Conservation (phyloP, 2,329 filamentous ascomycete genomes). For the Emmonsia crescens region DNA sequence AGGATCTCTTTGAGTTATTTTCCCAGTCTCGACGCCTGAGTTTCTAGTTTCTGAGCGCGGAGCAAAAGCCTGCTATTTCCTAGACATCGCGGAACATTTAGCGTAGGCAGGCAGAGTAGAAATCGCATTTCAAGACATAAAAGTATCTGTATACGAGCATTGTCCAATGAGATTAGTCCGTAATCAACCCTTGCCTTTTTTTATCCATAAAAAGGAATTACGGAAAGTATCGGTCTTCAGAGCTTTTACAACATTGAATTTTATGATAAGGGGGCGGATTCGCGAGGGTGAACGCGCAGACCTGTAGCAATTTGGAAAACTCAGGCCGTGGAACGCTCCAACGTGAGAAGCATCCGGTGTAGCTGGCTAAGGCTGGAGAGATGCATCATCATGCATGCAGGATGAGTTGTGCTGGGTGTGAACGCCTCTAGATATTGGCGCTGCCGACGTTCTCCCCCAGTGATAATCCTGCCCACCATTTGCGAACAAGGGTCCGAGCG, state of each 20-base stretch:
- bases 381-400: too few species aligned
- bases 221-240: not conserved
- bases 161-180: not conserved
- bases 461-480: not conserved
- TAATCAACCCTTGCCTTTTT: not conserved
- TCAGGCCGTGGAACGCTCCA: not conserved
- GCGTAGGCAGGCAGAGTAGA: not conserved
- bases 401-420: too few species aligned
- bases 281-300: too few species aligned
- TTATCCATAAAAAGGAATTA: not conserved
- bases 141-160: not conserved
- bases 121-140: not conserved
- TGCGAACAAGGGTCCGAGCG: not conserved
- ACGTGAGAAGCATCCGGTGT: not conserved
- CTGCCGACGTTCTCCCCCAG: not conserved
- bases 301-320: too few species aligned
- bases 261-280: too few species aligned
- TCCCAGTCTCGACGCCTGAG: not conserved
- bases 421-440: not conserved
- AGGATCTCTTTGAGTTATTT: not conserved
- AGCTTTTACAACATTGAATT: not conserved
- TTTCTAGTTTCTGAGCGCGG: not conserved
- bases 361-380: too few species aligned
- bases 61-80: not conserved
- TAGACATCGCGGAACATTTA: not conserved